Evolutionary conservation across 2,329 filamentous ascomycete genomes (phyloP).

Genomic region (Alternaria atra): DNA sequence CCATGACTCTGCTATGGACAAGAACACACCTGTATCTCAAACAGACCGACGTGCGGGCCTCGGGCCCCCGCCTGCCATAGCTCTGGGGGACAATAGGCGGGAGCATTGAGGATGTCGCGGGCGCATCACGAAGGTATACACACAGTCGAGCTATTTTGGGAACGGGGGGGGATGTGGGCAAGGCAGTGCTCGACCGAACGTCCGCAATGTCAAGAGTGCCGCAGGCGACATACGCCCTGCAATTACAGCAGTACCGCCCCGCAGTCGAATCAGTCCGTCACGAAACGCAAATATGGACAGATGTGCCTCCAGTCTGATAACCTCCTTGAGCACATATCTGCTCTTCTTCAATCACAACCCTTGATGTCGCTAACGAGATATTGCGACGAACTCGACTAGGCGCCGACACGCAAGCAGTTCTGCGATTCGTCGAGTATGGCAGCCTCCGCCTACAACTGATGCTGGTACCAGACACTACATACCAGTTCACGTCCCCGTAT

Average conservation of each 20-base stretch:
- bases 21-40: too few relatives aligned
- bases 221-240: constrained; percentile 2
- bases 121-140: constrained; percentile 9
- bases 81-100: too few relatives aligned
- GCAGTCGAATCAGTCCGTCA: background rate
- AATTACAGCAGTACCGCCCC: constrained; percentile 2
- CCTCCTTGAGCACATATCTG: constrained; percentile 5
- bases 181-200: constrained; percentile 7
- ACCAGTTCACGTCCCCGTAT: constrained; percentile 8
- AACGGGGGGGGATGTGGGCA: too few relatives aligned
- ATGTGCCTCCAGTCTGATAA: background rate
- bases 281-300: background rate
- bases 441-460: constrained; percentile 7
- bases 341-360: constrained; percentile 6
- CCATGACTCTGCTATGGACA: too few relatives aligned
- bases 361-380: background rate
- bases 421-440: constrained; percentile 10
- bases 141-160: background rate
- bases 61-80: background rate
- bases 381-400: background rate
- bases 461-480: background rate
- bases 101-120: too few relatives aligned
- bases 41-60: background rate
- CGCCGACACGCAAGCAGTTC: background rate
- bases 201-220: constrained; percentile 8